phyloP scores from a whole-genome alignment of 257 asterid genomes.

The Ballota nigra region DNA sequence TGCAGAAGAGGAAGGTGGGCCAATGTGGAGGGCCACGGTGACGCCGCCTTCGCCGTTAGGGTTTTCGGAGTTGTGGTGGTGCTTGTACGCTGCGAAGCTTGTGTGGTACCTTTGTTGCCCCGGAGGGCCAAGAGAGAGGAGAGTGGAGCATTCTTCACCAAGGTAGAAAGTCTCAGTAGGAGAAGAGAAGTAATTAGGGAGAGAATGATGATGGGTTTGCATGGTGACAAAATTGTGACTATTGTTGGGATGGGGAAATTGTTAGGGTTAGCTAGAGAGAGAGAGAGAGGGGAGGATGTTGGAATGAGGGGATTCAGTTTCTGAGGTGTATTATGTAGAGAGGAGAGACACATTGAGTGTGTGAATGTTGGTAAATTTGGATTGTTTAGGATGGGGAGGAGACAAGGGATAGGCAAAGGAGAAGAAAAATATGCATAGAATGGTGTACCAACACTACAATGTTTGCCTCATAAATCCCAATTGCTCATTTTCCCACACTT shows the following conservation, averaged over 20 bases:
- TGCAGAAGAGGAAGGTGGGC: conserved; percentile 36
- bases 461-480: conserved; percentile 37
- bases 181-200: conserved; percentile 37
- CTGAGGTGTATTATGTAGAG: background rate
- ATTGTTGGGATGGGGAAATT: conserved; percentile 16
- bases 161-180: conserved; percentile 33
- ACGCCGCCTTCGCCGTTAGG: conserved; percentile 39
- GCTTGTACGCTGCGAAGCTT: conserved; percentile 28
- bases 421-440: conserved; percentile 32
- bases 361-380: conserved; percentile 28
- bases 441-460: conserved; percentile 40
- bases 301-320: conserved; percentile 5
- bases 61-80: conserved; percentile 15
- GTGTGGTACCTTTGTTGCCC: conserved; percentile 44
- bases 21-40: conserved; percentile 69
- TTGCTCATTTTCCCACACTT: conserved; percentile 46
- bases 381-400: conserved; percentile 33
- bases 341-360: background rate
- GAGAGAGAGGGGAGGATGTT: background rate
- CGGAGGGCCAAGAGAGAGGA: conserved; percentile 79
- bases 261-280: conserved; percentile 5
- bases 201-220: conserved; percentile 41
- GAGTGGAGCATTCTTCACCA: conserved; percentile 47
- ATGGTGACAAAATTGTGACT: conserved; percentile 29
- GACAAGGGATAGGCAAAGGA: conserved; percentile 38